Evolutionary conservation across 2,329 filamentous ascomycete genomes (phyloP), one percentile per base, ranked within the genome.

Genomic region (Alternaria viburni): DNA sequence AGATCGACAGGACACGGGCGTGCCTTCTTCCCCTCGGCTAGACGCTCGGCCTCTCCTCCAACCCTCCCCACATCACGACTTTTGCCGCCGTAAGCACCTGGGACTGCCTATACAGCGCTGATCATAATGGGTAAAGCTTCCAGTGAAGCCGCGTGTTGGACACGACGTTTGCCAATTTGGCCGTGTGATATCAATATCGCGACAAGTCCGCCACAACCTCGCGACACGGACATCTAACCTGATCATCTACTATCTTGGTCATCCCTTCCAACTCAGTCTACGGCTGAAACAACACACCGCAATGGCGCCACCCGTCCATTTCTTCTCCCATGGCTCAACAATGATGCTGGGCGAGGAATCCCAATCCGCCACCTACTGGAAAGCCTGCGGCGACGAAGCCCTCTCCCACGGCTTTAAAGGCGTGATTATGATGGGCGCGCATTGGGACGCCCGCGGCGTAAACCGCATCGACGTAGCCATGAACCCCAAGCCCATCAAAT

Each of bases 341-440:
- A 90, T 90, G 88, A 91, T 91, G 89, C 80, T 91, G 13, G 89
- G 88, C 36, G 89, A 91, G 72, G 85, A 89, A 69, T 87, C 85
- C 13, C 76, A 81, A 3, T 89, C 88, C 1, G 88, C 88, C 11
- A 82, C 83, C 19, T 91, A 90, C 78, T 91, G 89, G 89, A 89
- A 89, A 74, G 82, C 85, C 65, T 87, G 85, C 69, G 89, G 89
- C 51, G 87, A 90, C 66, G 86, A 87, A 64, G 89, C 89, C 3
- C 83, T 90, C 6, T 84, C 83, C 6, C 79, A 87, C 62, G 84
- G 84, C 13, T 83, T 91, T 75, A 87, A 90, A 76, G 86, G 88
- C 43, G 81, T 91, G 3, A 81, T 91, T 32, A 89, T 91, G 74
- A 91, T 91, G 89, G 88, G 89, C 47, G 89, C 89, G 0, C 89